These are phyloP conservation scores for Parastagonospora nodorum DNA, from an alignment of 2,329 filamentous ascomycete species.

Conservation along the genomic window DNA sequence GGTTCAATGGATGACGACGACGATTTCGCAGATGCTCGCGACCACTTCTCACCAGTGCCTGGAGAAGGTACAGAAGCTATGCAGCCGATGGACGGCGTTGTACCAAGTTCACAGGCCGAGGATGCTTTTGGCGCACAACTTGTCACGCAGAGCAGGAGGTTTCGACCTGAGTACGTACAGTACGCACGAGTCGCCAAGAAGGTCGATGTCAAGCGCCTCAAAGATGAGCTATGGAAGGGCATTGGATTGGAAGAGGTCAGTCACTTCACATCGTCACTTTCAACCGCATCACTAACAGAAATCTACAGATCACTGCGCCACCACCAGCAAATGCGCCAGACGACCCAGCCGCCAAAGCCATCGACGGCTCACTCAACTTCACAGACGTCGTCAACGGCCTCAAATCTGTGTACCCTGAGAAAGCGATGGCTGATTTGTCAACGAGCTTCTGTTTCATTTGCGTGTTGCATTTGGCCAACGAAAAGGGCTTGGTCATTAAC, in stretches of 20 bases:
- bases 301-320: conserved; percentile 24
- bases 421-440: conserved; percentile 90
- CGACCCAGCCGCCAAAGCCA: conserved; percentile 48
- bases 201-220: conserved; percentile 67
- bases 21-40: conserved; percentile 77
- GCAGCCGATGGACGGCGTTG: conserved; percentile 46
- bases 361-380: conserved; percentile 72
- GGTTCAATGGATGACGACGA: conserved; percentile 69
- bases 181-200: conserved; percentile 71
- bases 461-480: conserved; percentile 86
- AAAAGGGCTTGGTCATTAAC: conserved; percentile 82
- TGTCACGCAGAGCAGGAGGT: conserved; percentile 64
- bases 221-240: conserved; percentile 69
- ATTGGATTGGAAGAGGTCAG: conserved; percentile 58
- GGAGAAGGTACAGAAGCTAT: conserved; percentile 51
- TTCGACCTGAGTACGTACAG: conserved; percentile 68
- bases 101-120: conserved; percentile 60
- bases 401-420: conserved; percentile 82
- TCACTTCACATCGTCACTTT: not conserved
- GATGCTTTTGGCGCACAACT: conserved; percentile 65
- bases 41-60: conserved; percentile 73
- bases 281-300: conserved; percentile 11
- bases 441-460: conserved; percentile 95
- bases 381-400: conserved; percentile 90
- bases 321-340: conserved; percentile 21